A percentile compares a stretch with the other conserved stretches of the same genome.
Conservation (phyloP, 2,329 filamentous ascomycete species). For the Colletotrichum cereale region DNA sequence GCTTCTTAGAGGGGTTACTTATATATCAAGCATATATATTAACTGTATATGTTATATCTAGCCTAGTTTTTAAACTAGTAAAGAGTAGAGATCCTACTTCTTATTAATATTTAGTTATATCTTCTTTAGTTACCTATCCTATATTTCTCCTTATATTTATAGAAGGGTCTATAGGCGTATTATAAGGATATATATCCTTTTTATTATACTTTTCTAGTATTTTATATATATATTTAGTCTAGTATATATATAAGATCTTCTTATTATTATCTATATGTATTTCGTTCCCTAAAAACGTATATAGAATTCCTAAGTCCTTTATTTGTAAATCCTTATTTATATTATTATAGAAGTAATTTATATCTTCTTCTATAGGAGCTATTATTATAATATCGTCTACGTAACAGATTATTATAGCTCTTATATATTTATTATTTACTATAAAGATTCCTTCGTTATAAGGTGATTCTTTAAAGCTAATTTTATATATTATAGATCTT, state of each 20-base stretch:
- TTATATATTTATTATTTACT: not conserved
- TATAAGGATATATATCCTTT: not conserved
- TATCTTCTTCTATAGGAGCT: not conserved
- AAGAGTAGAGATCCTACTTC: not conserved
- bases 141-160: not conserved
- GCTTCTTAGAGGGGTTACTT: not conserved
- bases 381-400: not conserved
- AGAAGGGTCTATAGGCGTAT: not conserved
- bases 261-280: constrained; percentile 5
- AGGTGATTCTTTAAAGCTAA: not conserved
- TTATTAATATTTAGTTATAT: not conserved
- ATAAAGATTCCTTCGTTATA: not conserved
- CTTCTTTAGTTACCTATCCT: not conserved
- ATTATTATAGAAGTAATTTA: not conserved
- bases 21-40: not conserved
- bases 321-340: not conserved
- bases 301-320: not conserved
- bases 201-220: constrained; percentile 11
- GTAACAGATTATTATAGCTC: not conserved
- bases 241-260: constrained; percentile 1
- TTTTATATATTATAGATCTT: not conserved
- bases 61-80: not conserved
- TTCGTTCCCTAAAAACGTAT: not conserved
- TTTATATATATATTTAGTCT: not conserved
- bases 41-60: not conserved